Evolutionary conservation across 257 asterid genomes (phyloP), one percentile per base, ranked within the genome.

Genomic region (Haberlea rhodopensis): DNA sequence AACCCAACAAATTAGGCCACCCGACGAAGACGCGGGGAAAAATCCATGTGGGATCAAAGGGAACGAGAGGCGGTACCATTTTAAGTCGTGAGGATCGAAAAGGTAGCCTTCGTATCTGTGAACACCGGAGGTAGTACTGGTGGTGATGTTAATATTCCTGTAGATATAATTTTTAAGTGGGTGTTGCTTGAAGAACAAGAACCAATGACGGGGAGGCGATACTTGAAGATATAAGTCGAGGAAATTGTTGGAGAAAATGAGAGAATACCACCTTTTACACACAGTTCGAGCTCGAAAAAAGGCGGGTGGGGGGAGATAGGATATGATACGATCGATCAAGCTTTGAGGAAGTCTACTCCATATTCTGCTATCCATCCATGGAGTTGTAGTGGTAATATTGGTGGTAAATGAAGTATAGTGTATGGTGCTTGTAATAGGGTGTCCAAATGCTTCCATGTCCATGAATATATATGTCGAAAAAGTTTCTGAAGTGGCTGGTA

Each of bases 311-410:
- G 98, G 95, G 13, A 92, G 98, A 24, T 75, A 81, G 45, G 96
- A 91, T 28, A 92, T 58, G 20, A 89, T 66, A 46, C 98, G 89
- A 25, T 89, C 97, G 11, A 92, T 21, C 16, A 89, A 65, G 9
- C 85, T 76, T 32, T 81, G 85, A 0, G 98, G 98, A 5, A 92
- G 91, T 3, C 95, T 66, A 49, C 97, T 79, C 98, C 97, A 92
- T 11, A 92, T 82, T 51, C 94, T 79, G 69, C 74, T 55, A 70
- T 92, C 96, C 98, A 92, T 92, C 83, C 85, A 80, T 18, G 83
- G 86, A 53, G 2, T 58, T 5, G 54, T 64, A 5, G 51, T 43
- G n/a, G 21, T 5, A 19, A 3, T 62, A 6, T 29, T 29, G 56
- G 48, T 26, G 26, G 11, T 3, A 9, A 61, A 9, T 63, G 81